phyloP scores from a whole-genome alignment of 345 rosid species.

The Gossypium herbaceum region DNA sequence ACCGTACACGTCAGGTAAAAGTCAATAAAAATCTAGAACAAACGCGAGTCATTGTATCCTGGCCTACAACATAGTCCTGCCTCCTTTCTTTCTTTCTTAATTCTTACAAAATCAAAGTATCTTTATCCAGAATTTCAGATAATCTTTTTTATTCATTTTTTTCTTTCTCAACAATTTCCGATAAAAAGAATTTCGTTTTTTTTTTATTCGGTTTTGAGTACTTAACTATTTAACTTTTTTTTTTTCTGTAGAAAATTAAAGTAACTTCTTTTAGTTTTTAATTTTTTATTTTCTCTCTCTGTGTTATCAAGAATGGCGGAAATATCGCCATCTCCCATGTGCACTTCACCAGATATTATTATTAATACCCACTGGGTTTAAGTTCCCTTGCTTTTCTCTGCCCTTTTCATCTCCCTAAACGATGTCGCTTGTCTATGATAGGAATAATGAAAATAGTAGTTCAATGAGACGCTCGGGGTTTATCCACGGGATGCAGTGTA shows the following conservation, averaged over 20 bases:
- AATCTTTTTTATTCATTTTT: background rate
- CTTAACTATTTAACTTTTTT: background rate
- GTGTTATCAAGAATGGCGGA: conserved; percentile 19
- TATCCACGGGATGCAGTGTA: conserved; percentile 4
- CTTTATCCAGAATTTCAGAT: conserved; percentile 6
- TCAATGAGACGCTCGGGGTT: conserved; percentile 8
- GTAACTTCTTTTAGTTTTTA: background rate
- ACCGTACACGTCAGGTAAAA: background rate
- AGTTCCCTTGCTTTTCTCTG: background rate
- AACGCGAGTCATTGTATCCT: background rate
- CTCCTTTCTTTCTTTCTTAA: background rate
- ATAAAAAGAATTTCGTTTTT: background rate
- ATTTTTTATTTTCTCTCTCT: background rate
- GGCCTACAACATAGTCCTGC: background rate
- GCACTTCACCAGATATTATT: conserved; percentile 17
- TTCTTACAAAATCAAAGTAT: background rate
- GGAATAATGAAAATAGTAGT: background rate
- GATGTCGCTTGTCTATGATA: conserved; percentile 15
- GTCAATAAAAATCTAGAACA: background rate
- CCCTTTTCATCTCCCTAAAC: background rate
- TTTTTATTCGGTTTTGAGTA: background rate
- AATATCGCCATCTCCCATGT: conserved; percentile 15
- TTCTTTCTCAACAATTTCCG: conserved; percentile 7
- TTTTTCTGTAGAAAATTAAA: background rate
- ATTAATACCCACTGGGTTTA: background rate